These are phyloP conservation scores for Glycyrrhiza uralensis DNA, from an alignment of 306 rosid genomes.

Conservation along the genomic window DNA sequence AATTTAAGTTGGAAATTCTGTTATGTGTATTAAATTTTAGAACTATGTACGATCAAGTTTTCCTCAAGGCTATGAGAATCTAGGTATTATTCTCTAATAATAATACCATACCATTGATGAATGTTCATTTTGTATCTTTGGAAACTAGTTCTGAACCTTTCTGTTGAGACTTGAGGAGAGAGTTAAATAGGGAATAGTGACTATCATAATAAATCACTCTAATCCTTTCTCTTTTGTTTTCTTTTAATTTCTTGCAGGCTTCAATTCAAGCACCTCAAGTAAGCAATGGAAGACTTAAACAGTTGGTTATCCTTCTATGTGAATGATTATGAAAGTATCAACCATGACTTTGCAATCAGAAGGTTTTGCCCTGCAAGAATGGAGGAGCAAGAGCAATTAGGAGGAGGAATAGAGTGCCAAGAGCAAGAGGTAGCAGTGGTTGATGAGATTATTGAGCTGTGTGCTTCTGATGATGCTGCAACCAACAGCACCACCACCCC, in stretches of 20 bases:
- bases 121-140: neutral
- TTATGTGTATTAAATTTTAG: slow-evolving; percentile 4
- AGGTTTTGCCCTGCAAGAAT: slow-evolving; percentile 69
- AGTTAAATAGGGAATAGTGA: too few relatives aligned
- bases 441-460: slow-evolving; percentile 38
- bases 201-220: neutral
- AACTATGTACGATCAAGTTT: neutral
- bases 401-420: slow-evolving; percentile 38
- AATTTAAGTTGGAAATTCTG: neutral
- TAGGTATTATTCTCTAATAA: slow-evolving; percentile 27
- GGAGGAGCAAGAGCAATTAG: slow-evolving; percentile 63
- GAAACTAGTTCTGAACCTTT: neutral
- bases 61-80: slow-evolving; percentile 4
- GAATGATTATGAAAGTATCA: slow-evolving; percentile 34
- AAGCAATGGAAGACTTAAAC: slow-evolving; percentile 47
- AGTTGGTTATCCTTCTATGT: slow-evolving; percentile 43
- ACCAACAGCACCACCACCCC: slow-evolving; percentile 42
- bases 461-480: slow-evolving; percentile 36
- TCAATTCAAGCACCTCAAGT: neutral
- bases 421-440: slow-evolving; percentile 36
- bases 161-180: too few relatives aligned
- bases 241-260: slow-evolving; percentile 19
- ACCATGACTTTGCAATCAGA: slow-evolving; percentile 63
- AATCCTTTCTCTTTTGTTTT: neutral
- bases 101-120: slow-evolving; percentile 13